Base-by-base conservation (phyloP, 2,329 filamentous ascomycete species). In the Botrytis sinoallii region DNA sequence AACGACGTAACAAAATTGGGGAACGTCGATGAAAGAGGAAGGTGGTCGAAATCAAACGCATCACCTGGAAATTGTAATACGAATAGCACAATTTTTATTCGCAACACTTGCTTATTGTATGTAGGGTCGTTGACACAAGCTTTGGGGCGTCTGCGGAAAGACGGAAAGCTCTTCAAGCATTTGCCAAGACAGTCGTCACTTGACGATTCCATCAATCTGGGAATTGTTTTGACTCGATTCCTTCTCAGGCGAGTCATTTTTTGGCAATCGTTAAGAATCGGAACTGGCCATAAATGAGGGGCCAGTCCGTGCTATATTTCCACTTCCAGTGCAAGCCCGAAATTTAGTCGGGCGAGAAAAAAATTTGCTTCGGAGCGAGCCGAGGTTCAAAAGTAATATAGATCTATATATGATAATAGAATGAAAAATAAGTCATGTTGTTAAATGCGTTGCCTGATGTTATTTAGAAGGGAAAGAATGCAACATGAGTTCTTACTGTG, bases 151-250 rank as follows among this genome's bases (percentile, higher is more conserved):
- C 29, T 12, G 22, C 48, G 48, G 38, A 59, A 69, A 69, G 48
- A 57, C 35, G 35, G 48, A 29, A 38, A 66, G 44, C 12, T 22
- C 46, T 38, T 40, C 32, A 52, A 52, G 46, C 46, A 67, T 40
- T 67, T 55, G 65, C 65, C 46, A 67, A 67, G 44, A 29, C 10
- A n/a, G 16, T n/a, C 48, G 40, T 68, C 66, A n/a, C 38, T 68
- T 40, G 18, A 29, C 25, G 35, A 68, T 29, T 55, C 35, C 48
- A 67, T 35, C 22, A 38, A 48, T 32, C 14, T 32, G 46, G 32
- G 25, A 55, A n/a, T 55, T 14, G 12, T 29, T 67, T 40, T 38
- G 7, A 67, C 40, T 52, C 52, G 44, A 67, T 55, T n/a, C 25
- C 38, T 38, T 61, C 35, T 38, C 59, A 29, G 14, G 9, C 52